phyloP scores from a whole-genome alignment of 1,139 yeast species.

The Diutina rugosa region DNA sequence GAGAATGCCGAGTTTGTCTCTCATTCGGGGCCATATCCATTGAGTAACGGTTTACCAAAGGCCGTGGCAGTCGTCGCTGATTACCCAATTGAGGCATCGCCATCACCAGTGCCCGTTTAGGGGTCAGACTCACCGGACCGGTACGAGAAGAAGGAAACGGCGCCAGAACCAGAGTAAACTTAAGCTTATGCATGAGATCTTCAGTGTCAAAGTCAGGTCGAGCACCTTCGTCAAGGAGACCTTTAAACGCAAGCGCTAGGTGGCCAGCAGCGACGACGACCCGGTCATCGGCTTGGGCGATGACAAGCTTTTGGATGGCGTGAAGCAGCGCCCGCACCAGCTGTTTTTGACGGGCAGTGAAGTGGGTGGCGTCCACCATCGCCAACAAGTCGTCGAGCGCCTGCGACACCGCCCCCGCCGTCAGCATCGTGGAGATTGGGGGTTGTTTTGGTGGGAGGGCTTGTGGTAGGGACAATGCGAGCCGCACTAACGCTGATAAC shows the following conservation, averaged over 20 bases:
- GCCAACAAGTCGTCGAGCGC: not conserved
- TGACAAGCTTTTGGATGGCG: not conserved
- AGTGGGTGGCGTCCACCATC: not conserved
- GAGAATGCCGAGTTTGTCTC: not conserved
- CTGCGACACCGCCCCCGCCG: not conserved
- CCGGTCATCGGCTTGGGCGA: not conserved
- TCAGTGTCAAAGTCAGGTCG: not conserved
- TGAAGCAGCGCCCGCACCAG: not conserved
- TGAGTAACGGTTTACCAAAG: not conserved
- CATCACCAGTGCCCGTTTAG: too few relatives aligned
- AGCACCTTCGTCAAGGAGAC: not conserved
- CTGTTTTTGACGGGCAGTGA: not conserved
- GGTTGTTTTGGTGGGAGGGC: too few relatives aligned
- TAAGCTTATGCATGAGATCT: not conserved
- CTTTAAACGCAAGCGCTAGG: not conserved
- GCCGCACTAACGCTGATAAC: too few relatives aligned
- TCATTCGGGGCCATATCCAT: not conserved
- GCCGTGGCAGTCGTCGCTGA: too few relatives aligned
- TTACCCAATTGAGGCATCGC: too few relatives aligned
- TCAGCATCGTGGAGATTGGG: not conserved
- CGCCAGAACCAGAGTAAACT: not conserved
- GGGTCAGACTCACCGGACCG: not conserved
- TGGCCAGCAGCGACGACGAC: not conserved
- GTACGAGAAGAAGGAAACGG: not conserved
- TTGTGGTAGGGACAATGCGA: too few relatives aligned